Evolutionary conservation across 768 basidiomycete genomes (phyloP).

Genomic region (Podaxis sp.): DNA sequence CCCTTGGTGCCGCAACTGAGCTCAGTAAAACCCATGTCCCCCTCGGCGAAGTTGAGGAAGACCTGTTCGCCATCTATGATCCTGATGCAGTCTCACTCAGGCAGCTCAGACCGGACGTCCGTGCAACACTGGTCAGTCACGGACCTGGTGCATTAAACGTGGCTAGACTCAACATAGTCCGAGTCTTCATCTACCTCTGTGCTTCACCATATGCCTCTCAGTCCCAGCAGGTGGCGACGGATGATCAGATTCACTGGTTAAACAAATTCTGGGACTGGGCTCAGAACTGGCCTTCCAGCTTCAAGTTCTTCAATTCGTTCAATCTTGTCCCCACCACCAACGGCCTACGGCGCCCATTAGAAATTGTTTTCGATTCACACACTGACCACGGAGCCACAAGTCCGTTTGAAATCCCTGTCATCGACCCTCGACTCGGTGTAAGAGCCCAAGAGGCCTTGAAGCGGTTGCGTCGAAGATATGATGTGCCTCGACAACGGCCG

Average conservation of each 20-base stretch:
- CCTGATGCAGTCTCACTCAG: not conserved
- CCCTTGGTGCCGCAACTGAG: not conserved
- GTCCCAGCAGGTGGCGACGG: not conserved
- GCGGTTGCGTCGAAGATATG: not conserved
- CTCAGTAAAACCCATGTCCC: slow-evolving; percentile 23
- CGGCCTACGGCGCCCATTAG: slow-evolving; percentile 25
- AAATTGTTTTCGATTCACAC: slow-evolving; percentile 29
- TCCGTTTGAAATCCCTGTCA: slow-evolving; percentile 31
- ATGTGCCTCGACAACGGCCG: no score
- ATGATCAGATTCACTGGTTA: slow-evolving; percentile 32
- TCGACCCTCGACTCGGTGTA: slow-evolving; percentile 27
- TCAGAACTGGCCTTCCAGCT: slow-evolving; percentile 21
- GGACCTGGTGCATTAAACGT: slow-evolving; percentile 34
- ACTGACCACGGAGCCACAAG: slow-evolving; percentile 4
- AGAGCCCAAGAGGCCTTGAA: slow-evolving; percentile 16
- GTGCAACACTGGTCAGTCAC: not conserved
- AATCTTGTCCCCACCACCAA: slow-evolving; percentile 34
- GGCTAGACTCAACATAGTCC: slow-evolving; percentile 22
- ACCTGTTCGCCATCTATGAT: slow-evolving; percentile 1
- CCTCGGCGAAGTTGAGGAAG: slow-evolving; percentile 21
- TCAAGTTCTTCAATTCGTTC: slow-evolving; percentile 9
- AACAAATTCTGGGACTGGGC: slow-evolving; percentile 46
- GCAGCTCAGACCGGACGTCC: not conserved
- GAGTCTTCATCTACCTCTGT: slow-evolving; percentile 31
- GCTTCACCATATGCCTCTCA: not conserved